A percentile compares a stretch with the other conserved stretches of the same genome.
phyloP scores from a whole-genome alignment of 352 stramenopile genomes.

The Peronosclerospora sorghi region DNA sequence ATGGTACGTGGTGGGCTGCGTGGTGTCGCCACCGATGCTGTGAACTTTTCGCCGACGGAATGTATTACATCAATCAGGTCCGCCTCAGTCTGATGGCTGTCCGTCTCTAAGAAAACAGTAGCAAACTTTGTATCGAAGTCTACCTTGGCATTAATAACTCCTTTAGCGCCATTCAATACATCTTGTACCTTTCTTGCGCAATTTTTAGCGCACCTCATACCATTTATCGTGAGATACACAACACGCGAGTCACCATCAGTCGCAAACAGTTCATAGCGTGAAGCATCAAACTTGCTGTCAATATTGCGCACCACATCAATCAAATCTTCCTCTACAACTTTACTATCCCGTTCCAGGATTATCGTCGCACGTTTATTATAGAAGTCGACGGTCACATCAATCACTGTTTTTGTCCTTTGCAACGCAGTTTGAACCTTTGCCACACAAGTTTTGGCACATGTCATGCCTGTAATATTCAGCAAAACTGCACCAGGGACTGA shows the following conservation, averaged over 20 bases:
- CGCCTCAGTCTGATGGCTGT: slow-evolving; percentile 45
- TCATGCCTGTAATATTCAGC: slow-evolving; percentile 70
- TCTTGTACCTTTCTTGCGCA: slow-evolving; percentile 65
- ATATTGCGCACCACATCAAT: slow-evolving; percentile 42
- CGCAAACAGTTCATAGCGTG: slow-evolving; percentile 49
- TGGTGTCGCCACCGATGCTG: slow-evolving; percentile 33
- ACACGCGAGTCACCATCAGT: slow-evolving; percentile 53
- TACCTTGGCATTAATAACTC: slow-evolving; percentile 72
- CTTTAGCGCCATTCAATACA: slow-evolving; percentile 40
- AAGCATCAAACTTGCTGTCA: slow-evolving; percentile 42
- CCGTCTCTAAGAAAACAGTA: slow-evolving; percentile 64
- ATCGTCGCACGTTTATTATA: slow-evolving; percentile 55
- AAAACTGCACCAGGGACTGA: slow-evolving; percentile 55
- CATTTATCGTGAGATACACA: slow-evolving; percentile 55
- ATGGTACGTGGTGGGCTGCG: slow-evolving; percentile 34
- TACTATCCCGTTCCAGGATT: slow-evolving; percentile 47
- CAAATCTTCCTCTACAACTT: slow-evolving; percentile 54
- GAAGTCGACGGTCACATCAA: slow-evolving; percentile 64
- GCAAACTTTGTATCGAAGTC: slow-evolving; percentile 68
- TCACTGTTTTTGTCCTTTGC: slow-evolving; percentile 34
- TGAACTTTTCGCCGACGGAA: slow-evolving; percentile 49
- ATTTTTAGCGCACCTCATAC: slow-evolving; percentile 73
- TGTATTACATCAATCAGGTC: slow-evolving; percentile 60
- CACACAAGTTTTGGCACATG: slow-evolving; percentile 53
- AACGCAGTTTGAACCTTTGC: slow-evolving; percentile 48